Base-by-base conservation (phyloP, 768 basidiomycete species). In the Solioccasus polychromus region DNA sequence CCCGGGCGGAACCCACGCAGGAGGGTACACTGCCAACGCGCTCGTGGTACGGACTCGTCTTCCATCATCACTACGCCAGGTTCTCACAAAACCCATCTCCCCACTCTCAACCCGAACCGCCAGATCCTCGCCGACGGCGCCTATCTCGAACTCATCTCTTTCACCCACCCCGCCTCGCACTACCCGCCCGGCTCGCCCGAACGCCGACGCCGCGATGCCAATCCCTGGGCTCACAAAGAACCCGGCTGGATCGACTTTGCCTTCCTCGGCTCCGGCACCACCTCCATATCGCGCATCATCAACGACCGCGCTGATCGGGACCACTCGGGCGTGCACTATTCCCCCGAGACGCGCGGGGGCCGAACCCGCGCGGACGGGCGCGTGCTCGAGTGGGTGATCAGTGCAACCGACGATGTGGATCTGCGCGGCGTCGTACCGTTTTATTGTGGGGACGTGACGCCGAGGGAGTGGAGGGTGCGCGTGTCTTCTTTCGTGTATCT, bases 391-490 rank as follows among this genome's bases (percentile, higher is more conserved):
- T 88, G 85, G 84, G 56, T 80, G 31, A 75, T 85, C 30, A 75
- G 69, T 3, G 61, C 68, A 4, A 70, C 81, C 1, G 51, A 50
- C 6, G 48, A 55, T 41, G 20, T 29, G 10, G 42, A 42, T 35
- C 26, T 52, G 35, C 54, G 63, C 10, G 74, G 75, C 2, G 53
- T 56, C 1, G 60, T 81, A 15, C 85, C 86, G 7, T 88, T 88
- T 57, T 88, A 83, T 62, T 88, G 87, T 54, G 83, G 83, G 11
- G 86, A 88, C 55, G 66, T 85, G 3, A 86, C 84, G 3, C 77
- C 82, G 3, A 67, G 85, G 39, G 51, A 63, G 3, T 71, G 73
- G 62, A 70, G 86, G 62, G 87, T 83, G 53, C 15, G 77, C 35
- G 14, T 11, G 8, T 5, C 7, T n/a, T 4, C n/a, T 26, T 26